Base-by-base conservation (phyloP, 2,329 filamentous ascomycete species). In the Pezicula neosporulosa region DNA sequence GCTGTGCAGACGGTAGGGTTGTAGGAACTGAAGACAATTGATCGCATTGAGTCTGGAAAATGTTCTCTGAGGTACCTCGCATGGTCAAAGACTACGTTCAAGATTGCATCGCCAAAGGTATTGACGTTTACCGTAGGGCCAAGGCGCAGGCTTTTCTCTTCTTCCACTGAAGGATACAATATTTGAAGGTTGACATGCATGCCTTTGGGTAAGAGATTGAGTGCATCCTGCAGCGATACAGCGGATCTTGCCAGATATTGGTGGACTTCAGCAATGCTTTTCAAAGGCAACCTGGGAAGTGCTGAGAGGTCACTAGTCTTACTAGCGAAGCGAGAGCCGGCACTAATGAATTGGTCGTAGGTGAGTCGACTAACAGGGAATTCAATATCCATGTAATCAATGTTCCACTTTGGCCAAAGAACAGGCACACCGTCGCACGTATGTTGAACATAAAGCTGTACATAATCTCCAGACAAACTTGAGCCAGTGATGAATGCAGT, bases 171-270 rank as follows among this genome's bases (percentile, higher is more conserved):
- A 1, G 94, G 93, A 66, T 96, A 97, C 39, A 97, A 75, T 36
- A 97, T 80, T 61, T 97, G 91, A n/a, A 99, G 74, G 67, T 97
- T 95, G 60, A 96, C 81, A 66, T 96, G 89, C 69, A 97, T 85
- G 38, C 86, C 82, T 19, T 84, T 77, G 1, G 92, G 91, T 13
- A 99, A 77, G 15, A 89, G 74, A 2, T 80, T 72, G 27, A 99
- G 75, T 0, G 90, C 89, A 49, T 96, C 87, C 47, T 84, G 77
- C 3, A 99, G 78, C 0, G 89, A 86, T n/a, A 90, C 76, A 45
- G 93, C 93, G 0, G 89, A 89, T 3, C 78, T 83, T 1, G 84
- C 87, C 38, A 97, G 76, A 36, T 88, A 74, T 30, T 82, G 79
- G 66, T 96, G 89, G 21, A 90, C 80, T 19, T 85, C 76, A 0